Base-by-base conservation (phyloP, 352 stramenopile genomes). In the Thalassiosira delicatula region DNA sequence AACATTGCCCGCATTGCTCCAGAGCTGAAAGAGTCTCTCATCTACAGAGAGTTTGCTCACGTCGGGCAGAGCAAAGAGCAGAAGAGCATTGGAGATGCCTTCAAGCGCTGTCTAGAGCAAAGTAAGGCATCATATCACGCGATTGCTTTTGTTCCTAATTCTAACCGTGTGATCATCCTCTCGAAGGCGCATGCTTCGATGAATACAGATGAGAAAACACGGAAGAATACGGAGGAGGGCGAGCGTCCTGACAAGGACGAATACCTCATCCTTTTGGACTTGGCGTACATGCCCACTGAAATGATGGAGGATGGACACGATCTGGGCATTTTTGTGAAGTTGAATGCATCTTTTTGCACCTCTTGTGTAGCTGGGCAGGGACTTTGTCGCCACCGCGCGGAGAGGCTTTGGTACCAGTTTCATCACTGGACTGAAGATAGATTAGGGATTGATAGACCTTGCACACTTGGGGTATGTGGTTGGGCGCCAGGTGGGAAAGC, bases 21-120 rank as follows among this genome's bases (percentile, higher is more conserved):
- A 42, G 66, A 62, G 35, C 3, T 74, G 66, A 46, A 68, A 49
- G 66, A 70, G 35, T 25, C 33, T 57, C 37, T 70, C 8, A 70
- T 70, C 35, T 70, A 70, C 27, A 54, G 30, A 35, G 29, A 32
- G 23, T 70, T 33, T 25, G 61, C 33, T n/a, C 30, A 70, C 61
- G 56, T 70, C 25, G 61, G 61, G 11, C 30, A 14, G 32, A 70
- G 35, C 25, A 57, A 8, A 25, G 1, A 27, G 1, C 9, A 51
- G 29, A 70, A 70, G 30, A 70, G 56, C 37, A 70, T 70, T 54
- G 61, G 61, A 3, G 61, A 70, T 70, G 61, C 61, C 29, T 29
- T 70, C 12, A 56, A 19, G 30, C 61, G 32, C 5, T 70, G 61
- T 51, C 27, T 27, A 5, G 53, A 70, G n/a, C 5, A 57, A n/a